Evolutionary conservation across 257 asterid species (phyloP).

Genomic region (Echites panduratus): DNA sequence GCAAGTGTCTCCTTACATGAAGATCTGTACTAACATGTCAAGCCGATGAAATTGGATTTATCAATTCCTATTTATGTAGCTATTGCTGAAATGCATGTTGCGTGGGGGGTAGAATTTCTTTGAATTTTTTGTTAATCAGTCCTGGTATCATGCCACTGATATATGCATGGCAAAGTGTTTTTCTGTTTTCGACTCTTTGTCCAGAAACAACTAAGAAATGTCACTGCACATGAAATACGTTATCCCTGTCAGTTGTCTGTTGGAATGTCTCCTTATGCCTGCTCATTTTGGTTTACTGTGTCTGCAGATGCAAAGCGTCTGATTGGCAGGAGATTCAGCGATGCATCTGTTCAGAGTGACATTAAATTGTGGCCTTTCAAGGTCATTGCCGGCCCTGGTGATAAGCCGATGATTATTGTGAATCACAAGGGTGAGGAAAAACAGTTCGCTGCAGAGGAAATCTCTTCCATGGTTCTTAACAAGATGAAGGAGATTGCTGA

Average conservation of each 20-base stretch:
- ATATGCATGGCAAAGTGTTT: not conserved
- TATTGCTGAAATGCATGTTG: not conserved
- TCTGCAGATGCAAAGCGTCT: conserved; percentile 24
- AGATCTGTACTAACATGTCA: not conserved
- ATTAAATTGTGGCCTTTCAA: conserved; percentile 27
- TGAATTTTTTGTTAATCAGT: not conserved
- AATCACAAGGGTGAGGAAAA: conserved; percentile 23
- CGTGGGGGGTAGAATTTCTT: not conserved
- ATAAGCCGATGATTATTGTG: conserved; percentile 26
- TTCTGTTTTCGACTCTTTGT: not conserved
- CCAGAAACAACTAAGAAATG: not conserved
- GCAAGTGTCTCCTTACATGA: not conserved
- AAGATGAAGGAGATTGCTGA: conserved; percentile 29
- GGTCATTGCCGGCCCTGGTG: conserved; percentile 23
- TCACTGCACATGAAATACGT: not conserved
- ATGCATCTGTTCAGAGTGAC: conserved; percentile 25
- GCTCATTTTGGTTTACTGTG: not conserved
- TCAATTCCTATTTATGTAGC: not conserved
- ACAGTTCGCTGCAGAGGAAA: conserved; percentile 20
- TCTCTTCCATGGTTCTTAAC: conserved; percentile 19
- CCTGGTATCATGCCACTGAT: not conserved
- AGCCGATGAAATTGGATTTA: not conserved
- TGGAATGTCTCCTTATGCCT: conserved; percentile 1
- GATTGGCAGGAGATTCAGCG: conserved; percentile 24
- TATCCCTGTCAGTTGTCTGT: not conserved